Base-by-base conservation (phyloP, 768 basidiomycete genomes). In the Hygrocybe punicea region DNA sequence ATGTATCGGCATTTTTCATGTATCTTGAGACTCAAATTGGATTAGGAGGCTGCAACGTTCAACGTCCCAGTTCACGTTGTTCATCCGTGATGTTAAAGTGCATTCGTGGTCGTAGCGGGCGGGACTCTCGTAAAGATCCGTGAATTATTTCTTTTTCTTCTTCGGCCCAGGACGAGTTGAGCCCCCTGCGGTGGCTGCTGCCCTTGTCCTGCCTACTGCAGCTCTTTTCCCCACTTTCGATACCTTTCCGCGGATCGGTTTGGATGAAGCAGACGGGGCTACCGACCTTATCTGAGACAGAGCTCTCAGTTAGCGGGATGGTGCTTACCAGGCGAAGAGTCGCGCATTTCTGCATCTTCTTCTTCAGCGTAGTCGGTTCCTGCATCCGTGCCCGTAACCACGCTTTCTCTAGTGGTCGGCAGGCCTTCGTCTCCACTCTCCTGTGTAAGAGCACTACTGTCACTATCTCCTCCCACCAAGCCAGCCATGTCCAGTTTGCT, bases 361-460 rank as follows among this genome's bases (percentile, higher is more conserved):
- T 89, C 89, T 42, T 87, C 87, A 2, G 75, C 79, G 58, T 85
- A 83, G 49, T 87, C 86, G 5, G 86, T 87, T 9, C 84, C 84
- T 7, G 64, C 82, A 62, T 91, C 89, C 3, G 89, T 88, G 25
- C 81, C 87, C 2, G 88, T 89, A 16, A 84, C 77, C 33, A 83
- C 78, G 60, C 87, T 89, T 34, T 82, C 85, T 63, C 81, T 75
- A 1, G 85, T 84, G 8, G 85, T 86, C 23, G 70, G 75, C 5
- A 71, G 73, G 46, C 77, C 82, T 65, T 92, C 90, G 55, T 91
- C 90, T 6, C 84, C 88, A 59, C 88, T 91, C 69, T 91, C 89
- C 66, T 88, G 84, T 3, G 89, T 92, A 63, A 92, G 68, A 24
- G 87, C 90, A 60, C 90, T 91, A 63, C 87, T 89, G 60, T 91